Evolutionary conservation across 2,329 filamentous ascomycete genomes (phyloP), one percentile per base, ranked within the genome.

Genomic region (Aspergillus pseudonomiae): DNA sequence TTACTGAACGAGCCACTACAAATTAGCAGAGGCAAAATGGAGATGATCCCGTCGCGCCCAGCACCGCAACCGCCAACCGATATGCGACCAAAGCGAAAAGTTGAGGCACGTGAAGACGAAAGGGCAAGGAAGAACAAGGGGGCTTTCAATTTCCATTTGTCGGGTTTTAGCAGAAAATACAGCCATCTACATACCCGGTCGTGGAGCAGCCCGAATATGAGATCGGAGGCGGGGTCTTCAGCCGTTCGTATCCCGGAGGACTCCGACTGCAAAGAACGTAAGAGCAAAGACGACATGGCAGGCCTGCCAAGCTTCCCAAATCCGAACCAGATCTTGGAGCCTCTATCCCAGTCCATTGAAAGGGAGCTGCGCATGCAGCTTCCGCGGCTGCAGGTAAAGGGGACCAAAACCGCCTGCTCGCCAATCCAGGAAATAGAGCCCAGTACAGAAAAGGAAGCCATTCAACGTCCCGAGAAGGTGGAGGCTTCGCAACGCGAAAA

Each of bases 11-110:
- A 65, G 14, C 74, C 75, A 32, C 62, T 77, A 34, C 75, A 77
- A 50, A 74, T 76, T 48, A 76, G 75, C 62, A 70, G 75, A 56
- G 72, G 74, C 28, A 71, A 73, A 34, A 75, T 74, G 57, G 73
- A 76, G 50, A 69, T 76, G 67, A 69, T 75, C 28, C 68, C 75
- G 9, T 73, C 71, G 7, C 71, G 75, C n/a, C 67, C 70, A 30
- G 71, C 75, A 21, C 75, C 75, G 24, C 63, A 61, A 16, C 75
- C 74, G 21, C 74, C 74, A 11, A 63, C 68, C 36, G 65, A 65
- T 36, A 65, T 66, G 41, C 34, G 59, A 46, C 60, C 65, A 39
- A 45, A 62, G 11, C 52, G 30, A n/a, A 62, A 60, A 58, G 41
- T 54, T 34, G 61, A 63, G 28, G 53, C 57, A 26, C 48, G 57